Evolutionary conservation across 495 filamentous ascomycete species (phyloP), one percentile per base, ranked within the genome.

Genomic region (Aspergillus cristatus): DNA sequence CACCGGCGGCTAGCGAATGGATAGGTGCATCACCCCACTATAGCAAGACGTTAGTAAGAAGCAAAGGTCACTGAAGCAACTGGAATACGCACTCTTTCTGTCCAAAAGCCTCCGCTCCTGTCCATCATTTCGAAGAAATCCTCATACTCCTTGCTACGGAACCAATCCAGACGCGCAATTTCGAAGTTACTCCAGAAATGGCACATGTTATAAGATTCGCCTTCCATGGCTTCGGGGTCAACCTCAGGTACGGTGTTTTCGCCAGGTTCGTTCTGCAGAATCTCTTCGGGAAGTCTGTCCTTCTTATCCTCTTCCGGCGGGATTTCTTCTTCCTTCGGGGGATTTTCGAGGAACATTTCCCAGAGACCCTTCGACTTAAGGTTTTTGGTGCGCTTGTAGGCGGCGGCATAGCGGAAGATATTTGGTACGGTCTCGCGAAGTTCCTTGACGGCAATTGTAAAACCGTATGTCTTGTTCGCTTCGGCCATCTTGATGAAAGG

Each of bases 151-250:
- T 94, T 86, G 67, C 87, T 94, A 47, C 91, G 77, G 75, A 96
- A 96, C 72, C 86, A 99, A 67, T 85, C 82, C 37, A 99, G 71
- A 37, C 81, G 78, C 14, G 91, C 91, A 63, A 99, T 99, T 64
- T 99, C 91, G 41, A 99, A 99, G 58, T 99, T 99, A 70, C 86
- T 94, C 91, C 91, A 99, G 72, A 97, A 99, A 71, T 99, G 91
- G 63, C 91, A 99, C 91, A 99, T 99, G 69, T 99, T 99, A 68
- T 99, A 99, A 46, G 75, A 83, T 53, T 99, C 91, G 41, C 86
- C 84, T 54, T 96, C 93, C 91, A 99, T 99, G 13, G 81, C 79
- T 53, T 97, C 93, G 0, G 79, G 76, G 55, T 97, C 86, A 31
- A 95, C 79, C 32, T 94, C 84, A 25, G 82, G 79, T 12, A 86